Percentiles rank a stretch among this genome's conserved stretches.
These are phyloP conservation scores for Fusarium udum DNA, from an alignment of 2,329 filamentous ascomycete genomes.

Conservation along the genomic window DNA sequence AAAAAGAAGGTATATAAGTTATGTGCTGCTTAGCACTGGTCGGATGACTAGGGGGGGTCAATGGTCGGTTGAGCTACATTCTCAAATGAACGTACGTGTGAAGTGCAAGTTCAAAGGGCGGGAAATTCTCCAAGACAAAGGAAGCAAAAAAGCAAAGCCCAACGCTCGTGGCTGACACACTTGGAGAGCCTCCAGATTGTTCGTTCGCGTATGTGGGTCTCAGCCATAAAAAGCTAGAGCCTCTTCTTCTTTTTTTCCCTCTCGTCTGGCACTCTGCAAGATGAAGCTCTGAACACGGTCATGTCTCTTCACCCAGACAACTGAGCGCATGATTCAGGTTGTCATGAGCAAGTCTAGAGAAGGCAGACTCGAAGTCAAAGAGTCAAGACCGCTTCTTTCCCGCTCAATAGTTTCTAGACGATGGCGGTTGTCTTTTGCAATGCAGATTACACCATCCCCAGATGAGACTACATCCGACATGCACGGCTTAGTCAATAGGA, in stretches of 20 bases:
- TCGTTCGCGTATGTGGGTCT: constrained; percentile 15
- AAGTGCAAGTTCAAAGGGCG: neutral
- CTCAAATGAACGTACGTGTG: neutral
- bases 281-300: constrained; percentile 25
- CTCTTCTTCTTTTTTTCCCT: neutral
- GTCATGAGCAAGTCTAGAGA: neutral
- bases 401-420: constrained; percentile 18
- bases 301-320: neutral
- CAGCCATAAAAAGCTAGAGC: neutral
- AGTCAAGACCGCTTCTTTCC: constrained; percentile 23
- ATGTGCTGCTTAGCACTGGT: no score
- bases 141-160: constrained; percentile 2
- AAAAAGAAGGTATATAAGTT: no score
- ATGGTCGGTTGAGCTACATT: no score
- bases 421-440: constrained; percentile 32
- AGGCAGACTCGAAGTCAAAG: neutral
- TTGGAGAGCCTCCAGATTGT: constrained; percentile 16
- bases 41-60: no score
- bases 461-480: constrained; percentile 21
- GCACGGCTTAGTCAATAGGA: constrained; percentile 20
- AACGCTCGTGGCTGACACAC: constrained; percentile 37
- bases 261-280: constrained; percentile 11
- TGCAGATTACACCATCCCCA: constrained; percentile 26
- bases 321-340: constrained; percentile 9
- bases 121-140: constrained; percentile 5